Evolutionary conservation across 495 filamentous ascomycete genomes (phyloP), one percentile per base, ranked within the genome.

Genomic region (Neurospora tetrasperma): DNA sequence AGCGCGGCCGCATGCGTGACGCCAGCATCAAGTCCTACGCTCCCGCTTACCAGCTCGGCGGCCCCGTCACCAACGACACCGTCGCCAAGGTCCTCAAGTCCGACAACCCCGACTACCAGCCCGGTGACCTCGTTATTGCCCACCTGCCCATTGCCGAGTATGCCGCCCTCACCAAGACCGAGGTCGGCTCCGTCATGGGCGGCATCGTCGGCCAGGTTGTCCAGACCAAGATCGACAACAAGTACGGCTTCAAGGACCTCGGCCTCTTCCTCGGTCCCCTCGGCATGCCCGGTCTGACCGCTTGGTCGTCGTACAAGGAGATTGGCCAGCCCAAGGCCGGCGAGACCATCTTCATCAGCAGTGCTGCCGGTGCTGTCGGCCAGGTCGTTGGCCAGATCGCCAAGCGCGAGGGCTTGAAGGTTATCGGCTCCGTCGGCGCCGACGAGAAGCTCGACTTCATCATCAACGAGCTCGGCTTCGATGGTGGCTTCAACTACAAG

Each of bases 201-300:
- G 43, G 43, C 43, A 46, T 46, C 0, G 43, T 11, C 43, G 78
- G 48, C 46, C 72, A 73, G 68, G 4, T 74, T 0, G 77, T 44
- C 69, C 73, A 83, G 59, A 83, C 72, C 69, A 87, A 84, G 78
- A 73, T 92, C 27, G 76, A 88, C 3, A 93, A 92, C 77, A 86
- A 86, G 27, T 82, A 89, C 72, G 86, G 88, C 39, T 82, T 93
- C 11, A 73, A 75, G 69, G 91, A 92, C 54, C 80, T 88, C 4
- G 88, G 86, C 72, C 73, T 86, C 70, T 92, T 91, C 76, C 77
- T 93, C 14, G 93, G 93, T 16, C 86, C 92, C 16, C 84, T 97
- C 31, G 94, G 94, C 39, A 96, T 97, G 93, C 92, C 94, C 4
- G 94, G 94, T 35, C 80, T 96, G 77, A 96, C 93, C 0, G 94